These are phyloP conservation scores for Mycena capillaripes DNA, from an alignment of 768 basidiomycete species.

Conservation along the genomic window DNA sequence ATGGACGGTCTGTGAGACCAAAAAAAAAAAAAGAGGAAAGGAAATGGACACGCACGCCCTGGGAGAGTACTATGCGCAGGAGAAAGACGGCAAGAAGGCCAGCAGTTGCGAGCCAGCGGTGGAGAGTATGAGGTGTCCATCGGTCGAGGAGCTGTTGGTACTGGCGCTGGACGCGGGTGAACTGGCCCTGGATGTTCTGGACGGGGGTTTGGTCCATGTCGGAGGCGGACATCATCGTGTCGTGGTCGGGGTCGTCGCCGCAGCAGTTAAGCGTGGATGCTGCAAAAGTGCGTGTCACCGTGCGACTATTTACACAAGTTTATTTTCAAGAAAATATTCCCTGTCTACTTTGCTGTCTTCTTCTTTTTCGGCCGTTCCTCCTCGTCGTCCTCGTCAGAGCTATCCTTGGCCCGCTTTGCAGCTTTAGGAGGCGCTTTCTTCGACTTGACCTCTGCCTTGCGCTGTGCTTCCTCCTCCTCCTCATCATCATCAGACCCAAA, in stretches of 20 bases:
- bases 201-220: conserved; percentile 61
- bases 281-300: background rate
- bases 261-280: background rate
- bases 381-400: conserved; percentile 43
- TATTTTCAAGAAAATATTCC: background rate
- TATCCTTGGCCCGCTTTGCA: conserved; percentile 44
- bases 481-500: conserved; percentile 69
- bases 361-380: conserved; percentile 56
- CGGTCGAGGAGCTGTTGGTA: conserved; percentile 94
- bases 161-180: conserved; percentile 73
- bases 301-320: background rate
- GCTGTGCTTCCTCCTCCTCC: conserved; percentile 30
- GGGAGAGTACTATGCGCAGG: conserved; percentile 86
- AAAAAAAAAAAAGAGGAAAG: background rate
- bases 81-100: conserved; percentile 83
- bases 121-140: conserved; percentile 89
- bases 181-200: conserved; percentile 62
- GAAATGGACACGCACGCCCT: conserved; percentile 79
- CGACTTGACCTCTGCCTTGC: conserved; percentile 29
- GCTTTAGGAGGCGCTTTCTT: conserved; percentile 29
- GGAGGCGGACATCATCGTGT: conserved; percentile 62
- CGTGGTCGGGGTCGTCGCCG: background rate
- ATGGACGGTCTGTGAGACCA: conserved; percentile 24
- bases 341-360: conserved; percentile 27
- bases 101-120: conserved; percentile 88